These are phyloP conservation scores for Lagenidium giganteum DNA, from an alignment of 352 stramenopile species.

Conservation along the genomic window DNA sequence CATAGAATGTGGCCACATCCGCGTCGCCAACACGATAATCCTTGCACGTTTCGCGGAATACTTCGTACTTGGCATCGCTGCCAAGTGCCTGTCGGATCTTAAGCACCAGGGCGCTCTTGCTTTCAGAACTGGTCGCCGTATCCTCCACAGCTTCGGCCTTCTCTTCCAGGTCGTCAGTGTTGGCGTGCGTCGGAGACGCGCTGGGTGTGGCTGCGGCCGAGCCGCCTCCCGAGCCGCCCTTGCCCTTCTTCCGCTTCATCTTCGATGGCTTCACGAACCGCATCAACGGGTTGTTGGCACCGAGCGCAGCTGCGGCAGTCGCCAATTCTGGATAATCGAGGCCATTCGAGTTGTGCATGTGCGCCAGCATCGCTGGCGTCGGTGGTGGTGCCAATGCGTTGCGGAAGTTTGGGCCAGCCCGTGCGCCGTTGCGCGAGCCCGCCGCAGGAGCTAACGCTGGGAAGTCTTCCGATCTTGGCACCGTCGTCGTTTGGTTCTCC, in stretches of 20 bases:
- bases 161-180: conserved; percentile 29
- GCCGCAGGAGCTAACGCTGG: conserved; percentile 33
- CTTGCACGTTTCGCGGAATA: conserved; percentile 76
- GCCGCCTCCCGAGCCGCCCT: too few relatives aligned
- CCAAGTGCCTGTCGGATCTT: conserved; percentile 74
- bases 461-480: conserved; percentile 62
- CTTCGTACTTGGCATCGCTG: conserved; percentile 78
- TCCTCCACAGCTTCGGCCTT: conserved; percentile 37
- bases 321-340: conserved; percentile 76
- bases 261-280: conserved; percentile 72
- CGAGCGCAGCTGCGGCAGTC: conserved; percentile 55
- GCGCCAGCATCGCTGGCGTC: conserved; percentile 64
- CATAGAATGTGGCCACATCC: conserved; percentile 69
- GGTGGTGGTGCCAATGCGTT: conserved; percentile 66
- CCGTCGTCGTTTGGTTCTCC: conserved; percentile 51
- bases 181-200: background rate
- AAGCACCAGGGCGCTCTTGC: conserved; percentile 71
- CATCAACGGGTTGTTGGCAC: conserved; percentile 78
- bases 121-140: conserved; percentile 9
- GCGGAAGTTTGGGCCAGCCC: conserved; percentile 34
- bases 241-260: conserved; percentile 63
- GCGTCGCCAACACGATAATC: conserved; percentile 51
- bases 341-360: conserved; percentile 52
- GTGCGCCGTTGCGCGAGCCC: conserved; percentile 5
- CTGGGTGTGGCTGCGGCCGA: conserved; percentile 3